Evolutionary conservation across 2,329 filamentous ascomycete species (phyloP).

Genomic region (Cladosporium sp.): DNA sequence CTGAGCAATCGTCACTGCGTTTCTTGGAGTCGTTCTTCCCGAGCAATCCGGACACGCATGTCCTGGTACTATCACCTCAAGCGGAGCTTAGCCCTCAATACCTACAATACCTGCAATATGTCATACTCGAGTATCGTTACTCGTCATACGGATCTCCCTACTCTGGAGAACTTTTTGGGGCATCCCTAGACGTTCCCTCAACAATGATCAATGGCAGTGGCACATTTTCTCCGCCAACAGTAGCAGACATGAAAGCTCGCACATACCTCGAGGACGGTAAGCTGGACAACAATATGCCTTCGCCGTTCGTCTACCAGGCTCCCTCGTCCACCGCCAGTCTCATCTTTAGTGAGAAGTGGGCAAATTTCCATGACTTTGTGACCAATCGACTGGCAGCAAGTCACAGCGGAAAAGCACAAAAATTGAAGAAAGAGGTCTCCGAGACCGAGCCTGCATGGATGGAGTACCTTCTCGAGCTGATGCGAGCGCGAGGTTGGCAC

Average conservation of each 20-base stretch:
- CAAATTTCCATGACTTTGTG: conserved; percentile 77
- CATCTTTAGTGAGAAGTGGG: conserved; percentile 82
- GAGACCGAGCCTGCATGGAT: conserved; percentile 70
- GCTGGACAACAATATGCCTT: conserved; percentile 30
- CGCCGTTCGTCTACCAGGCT: conserved; percentile 77
- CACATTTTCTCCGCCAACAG: conserved; percentile 48
- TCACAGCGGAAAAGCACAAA: conserved; percentile 28
- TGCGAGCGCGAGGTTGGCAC: conserved; percentile 70
- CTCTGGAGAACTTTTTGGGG: conserved; percentile 61
- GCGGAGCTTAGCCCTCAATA: conserved; percentile 75
- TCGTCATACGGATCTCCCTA: conserved; percentile 50
- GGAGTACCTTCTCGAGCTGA: conserved; percentile 72
- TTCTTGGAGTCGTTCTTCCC: conserved; percentile 91
- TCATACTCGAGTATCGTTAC: conserved; percentile 72
- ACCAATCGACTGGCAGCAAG: conserved; percentile 52
- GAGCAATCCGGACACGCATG: conserved; percentile 61
- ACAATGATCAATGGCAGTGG: conserved; percentile 58
- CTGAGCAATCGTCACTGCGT: conserved; percentile 68
- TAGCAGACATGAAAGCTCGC: conserved; percentile 31
- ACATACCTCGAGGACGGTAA: conserved; percentile 15
- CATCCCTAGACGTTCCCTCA: conserved; percentile 73
- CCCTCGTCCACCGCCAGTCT: conserved; percentile 79
- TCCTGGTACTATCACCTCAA: conserved; percentile 80
- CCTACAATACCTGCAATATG: conserved; percentile 80
- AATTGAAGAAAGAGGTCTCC: conserved; percentile 54